A percentile compares a stretch with the other conserved stretches of the same genome.
Conservation (phyloP, 352 stramenopile genomes). For the Pythium myriotylum region DNA sequence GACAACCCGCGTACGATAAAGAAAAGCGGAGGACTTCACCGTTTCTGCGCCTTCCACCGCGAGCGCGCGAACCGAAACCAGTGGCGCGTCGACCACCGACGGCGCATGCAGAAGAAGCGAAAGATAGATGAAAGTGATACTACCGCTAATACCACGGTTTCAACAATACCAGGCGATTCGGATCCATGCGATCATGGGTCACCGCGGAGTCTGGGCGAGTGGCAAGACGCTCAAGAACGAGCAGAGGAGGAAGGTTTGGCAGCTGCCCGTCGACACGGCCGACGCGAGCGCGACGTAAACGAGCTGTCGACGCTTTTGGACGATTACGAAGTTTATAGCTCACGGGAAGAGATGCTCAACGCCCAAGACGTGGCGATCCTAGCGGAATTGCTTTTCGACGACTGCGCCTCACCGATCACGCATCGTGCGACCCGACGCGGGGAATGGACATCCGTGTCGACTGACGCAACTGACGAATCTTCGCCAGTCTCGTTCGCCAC, state of each 20-base stretch:
- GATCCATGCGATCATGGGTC: neutral
- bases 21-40: conserved; percentile 69
- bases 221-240: neutral
- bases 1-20: conserved; percentile 66
- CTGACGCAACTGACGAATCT: neutral
- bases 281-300: neutral
- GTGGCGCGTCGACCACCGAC: conserved; percentile 64
- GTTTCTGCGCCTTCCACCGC: conserved; percentile 72
- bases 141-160: no score
- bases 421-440: neutral
- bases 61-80: conserved; percentile 73
- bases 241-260: no score
- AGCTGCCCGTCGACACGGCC: neutral
- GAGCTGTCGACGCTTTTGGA: neutral
- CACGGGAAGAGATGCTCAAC: conserved; percentile 10
- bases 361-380: conserved; percentile 19
- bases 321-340: neutral
- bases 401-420: neutral
- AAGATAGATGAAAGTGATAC: neutral
- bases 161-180: conserved; percentile 28
- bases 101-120: conserved; percentile 19
- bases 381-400: conserved; percentile 13
- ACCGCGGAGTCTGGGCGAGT: neutral
- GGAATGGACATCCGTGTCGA: neutral
- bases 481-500: neutral